Base-by-base conservation (phyloP, 352 stramenopile species). In the Globisporangium solare region DNA sequence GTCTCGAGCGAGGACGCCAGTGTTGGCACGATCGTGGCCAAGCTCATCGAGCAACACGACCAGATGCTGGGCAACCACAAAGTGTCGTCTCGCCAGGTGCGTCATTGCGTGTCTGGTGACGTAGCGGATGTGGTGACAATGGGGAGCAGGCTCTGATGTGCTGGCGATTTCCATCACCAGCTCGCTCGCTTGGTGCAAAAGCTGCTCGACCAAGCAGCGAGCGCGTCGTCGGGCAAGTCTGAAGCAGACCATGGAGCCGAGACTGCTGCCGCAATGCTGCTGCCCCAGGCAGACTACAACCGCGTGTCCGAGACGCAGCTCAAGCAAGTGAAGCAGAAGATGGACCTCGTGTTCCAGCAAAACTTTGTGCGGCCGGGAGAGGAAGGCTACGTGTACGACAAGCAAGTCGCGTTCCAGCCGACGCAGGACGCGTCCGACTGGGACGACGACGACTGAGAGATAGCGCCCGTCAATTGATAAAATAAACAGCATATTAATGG, bases 231-330 rank as follows among this genome's bases (percentile, higher is more conserved):
- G 14, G 47, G 56, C 45, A 42, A 24, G 1, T n/a, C 8, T 2
- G 24, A 49, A 12, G 20, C 51, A 15, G 21, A 55, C 13, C 3
- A 4, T 37, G 18, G 1, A 21, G 37, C 13, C 4, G 2, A 52
- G 13, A 40, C 43, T 2, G 4, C 54, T 18, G 50, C 48, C 1
- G 32, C 60, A 31, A 42, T 49, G 10, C 54, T 49, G 10, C 54
- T 92, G 18, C 81, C 81, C 1, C 70, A 85, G 13, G 81, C 81
- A 1, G 81, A 92, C 62, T 92, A 92, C 70, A 92, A 92, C 41
- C 71, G 71, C 43, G 81, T 92, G 39, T 89, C 81, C 7, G 81
- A 88, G 52, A 68, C 67, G n/a, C 81, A 89, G 46, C 63, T 92
- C 8, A 73, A 71, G 59, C 73, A 84, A 37, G 79, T 83, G 7